Conservation (phyloP, 2,329 filamentous ascomycete genomes). For the Beauveria caledonica region DNA sequence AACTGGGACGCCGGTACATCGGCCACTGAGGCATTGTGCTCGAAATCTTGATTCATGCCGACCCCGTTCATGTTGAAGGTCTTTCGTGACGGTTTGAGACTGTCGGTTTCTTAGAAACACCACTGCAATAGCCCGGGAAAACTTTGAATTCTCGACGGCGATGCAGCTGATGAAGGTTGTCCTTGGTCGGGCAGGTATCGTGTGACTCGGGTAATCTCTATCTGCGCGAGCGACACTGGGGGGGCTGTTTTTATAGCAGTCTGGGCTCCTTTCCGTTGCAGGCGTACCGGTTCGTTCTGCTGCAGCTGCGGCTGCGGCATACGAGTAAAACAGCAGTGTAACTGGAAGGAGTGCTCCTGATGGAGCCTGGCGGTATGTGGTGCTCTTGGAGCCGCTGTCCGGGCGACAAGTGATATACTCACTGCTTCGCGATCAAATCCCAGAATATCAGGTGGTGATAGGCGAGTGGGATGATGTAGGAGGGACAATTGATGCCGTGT, state of each 20-base stretch:
- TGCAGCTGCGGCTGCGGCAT: slow-evolving; percentile 1
- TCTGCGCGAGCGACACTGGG: background rate
- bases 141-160: slow-evolving; percentile 11
- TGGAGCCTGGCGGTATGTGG: background rate
- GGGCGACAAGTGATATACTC: background rate
- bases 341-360: slow-evolving; percentile 5
- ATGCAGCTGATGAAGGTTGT: slow-evolving; percentile 4
- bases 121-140: slow-evolving; percentile 4
- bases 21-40: background rate
- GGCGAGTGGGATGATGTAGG: background rate
- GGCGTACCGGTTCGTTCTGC: background rate
- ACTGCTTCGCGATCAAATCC: background rate
- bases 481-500: background rate
- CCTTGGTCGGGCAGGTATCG: background rate
- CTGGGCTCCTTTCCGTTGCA: background rate
- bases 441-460: background rate
- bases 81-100: background rate
- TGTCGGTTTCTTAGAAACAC: background rate
- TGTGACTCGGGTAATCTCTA: background rate
- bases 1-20: background rate
- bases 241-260: background rate
- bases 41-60: slow-evolving; percentile 1
- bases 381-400: background rate
- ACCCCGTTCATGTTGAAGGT: background rate
- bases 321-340: background rate